Conservation (phyloP, 2,329 filamentous ascomycete species). For the Claviceps lovelessii region DNA sequence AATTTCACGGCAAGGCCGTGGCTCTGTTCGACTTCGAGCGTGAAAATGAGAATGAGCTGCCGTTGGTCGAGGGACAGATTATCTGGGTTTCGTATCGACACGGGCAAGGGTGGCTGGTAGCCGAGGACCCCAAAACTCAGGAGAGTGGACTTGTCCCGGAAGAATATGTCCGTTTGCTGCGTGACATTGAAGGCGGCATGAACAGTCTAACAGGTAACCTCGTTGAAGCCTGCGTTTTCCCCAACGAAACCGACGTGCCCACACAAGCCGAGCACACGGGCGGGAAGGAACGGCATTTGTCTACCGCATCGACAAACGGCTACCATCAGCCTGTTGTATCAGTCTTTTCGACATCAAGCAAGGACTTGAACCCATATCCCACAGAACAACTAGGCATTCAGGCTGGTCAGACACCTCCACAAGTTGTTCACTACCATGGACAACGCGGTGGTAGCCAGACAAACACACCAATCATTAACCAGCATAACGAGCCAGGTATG, state of each 20-base stretch:
- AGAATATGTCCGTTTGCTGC: constrained; percentile 82
- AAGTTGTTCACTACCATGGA: constrained; percentile 54
- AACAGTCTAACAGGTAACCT: constrained; percentile 53
- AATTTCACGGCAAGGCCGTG: constrained; percentile 93
- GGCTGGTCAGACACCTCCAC: constrained; percentile 47
- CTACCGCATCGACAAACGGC: constrained; percentile 38
- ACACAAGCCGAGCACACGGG: constrained; percentile 42
- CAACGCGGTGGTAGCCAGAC: constrained; percentile 53
- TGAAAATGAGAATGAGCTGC: constrained; percentile 93
- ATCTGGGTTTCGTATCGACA: constrained; percentile 94
- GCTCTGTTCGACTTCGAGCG: constrained; percentile 89
- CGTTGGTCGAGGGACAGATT: constrained; percentile 83
- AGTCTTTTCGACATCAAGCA: constrained; percentile 56
- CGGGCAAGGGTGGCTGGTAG: constrained; percentile 93
- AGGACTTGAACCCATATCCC: constrained; percentile 53
- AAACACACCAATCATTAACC: constrained; percentile 45
- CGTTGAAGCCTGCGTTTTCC: constrained; percentile 35
- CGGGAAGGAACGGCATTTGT: constrained; percentile 30
- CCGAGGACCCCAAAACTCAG: constrained; percentile 84
- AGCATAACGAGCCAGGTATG: constrained; percentile 33
- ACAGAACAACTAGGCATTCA: constrained; percentile 49
- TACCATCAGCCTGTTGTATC: constrained; percentile 55
- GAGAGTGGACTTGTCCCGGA: constrained; percentile 93
- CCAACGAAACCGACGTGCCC: constrained; percentile 44
- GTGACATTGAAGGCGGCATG: constrained; percentile 85